Evolutionary conservation across 495 filamentous ascomycete genomes (phyloP).

Genomic region (Neohortaea acidophila): DNA sequence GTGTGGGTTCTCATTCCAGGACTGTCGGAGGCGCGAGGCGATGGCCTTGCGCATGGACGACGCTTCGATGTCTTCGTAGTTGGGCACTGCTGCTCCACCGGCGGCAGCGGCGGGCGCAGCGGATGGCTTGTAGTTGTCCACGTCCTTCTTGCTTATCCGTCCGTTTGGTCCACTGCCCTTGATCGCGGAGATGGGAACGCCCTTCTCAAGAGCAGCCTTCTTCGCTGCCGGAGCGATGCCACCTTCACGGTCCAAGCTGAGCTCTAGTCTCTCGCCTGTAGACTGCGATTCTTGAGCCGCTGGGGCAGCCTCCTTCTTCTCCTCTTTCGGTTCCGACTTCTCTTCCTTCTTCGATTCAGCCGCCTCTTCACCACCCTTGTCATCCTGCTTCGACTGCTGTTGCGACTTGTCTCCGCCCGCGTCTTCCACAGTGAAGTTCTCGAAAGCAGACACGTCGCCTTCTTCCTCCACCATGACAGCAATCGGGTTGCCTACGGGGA

Average conservation of each 20-base stretch:
- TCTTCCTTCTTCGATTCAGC: constrained; percentile 43
- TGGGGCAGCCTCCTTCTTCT: constrained; percentile 21
- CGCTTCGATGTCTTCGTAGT: constrained; percentile 72
- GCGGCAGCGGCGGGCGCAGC: constrained; percentile 15
- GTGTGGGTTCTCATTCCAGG: constrained; percentile 83
- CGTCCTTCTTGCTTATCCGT: constrained; percentile 77
- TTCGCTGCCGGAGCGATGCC: constrained; percentile 59
- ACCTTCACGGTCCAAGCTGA: constrained; percentile 65
- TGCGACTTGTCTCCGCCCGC: constrained; percentile 70
- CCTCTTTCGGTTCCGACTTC: constrained; percentile 40
- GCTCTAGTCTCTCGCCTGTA: constrained; percentile 62
- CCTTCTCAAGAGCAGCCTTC: constrained; percentile 71
- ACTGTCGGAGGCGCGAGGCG: constrained; percentile 77
- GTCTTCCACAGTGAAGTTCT: constrained; percentile 73
- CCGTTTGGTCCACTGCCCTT: constrained; percentile 83
- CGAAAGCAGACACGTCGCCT: constrained; percentile 70
- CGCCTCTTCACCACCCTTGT: constrained; percentile 44
- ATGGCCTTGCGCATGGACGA: constrained; percentile 97
- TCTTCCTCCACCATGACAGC: constrained; percentile 88
- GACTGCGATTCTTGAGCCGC: constrained; percentile 55
- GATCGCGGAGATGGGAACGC: constrained; percentile 58
- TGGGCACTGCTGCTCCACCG: constrained; percentile 33
- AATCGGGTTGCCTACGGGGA: constrained; percentile 90
- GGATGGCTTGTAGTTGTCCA: constrained; percentile 64
- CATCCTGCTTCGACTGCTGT: constrained; percentile 33